phyloP scores from a whole-genome alignment of 805 yeast species.

The Starmerella powellii region DNA sequence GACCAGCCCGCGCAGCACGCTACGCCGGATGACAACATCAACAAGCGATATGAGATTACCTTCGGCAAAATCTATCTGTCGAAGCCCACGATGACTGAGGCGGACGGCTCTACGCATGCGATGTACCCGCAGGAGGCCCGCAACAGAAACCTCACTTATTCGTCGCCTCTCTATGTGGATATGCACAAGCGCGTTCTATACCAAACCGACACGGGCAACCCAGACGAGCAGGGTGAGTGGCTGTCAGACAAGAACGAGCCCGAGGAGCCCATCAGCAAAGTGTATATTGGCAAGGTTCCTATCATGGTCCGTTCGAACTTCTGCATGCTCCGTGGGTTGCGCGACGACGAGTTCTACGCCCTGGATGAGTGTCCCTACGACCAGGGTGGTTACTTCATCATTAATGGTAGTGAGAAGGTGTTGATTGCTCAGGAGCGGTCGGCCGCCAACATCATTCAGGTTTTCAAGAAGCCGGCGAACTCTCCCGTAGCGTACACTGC shows the following conservation, averaged over 20 bases:
- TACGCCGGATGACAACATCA: conserved; percentile 76
- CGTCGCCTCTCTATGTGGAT: conserved; percentile 92
- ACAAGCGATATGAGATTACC: conserved; percentile 88
- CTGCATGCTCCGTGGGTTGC: conserved; percentile 79
- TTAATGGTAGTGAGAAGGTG: conserved; percentile 97
- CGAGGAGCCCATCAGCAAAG: conserved; percentile 65
- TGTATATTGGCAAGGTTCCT: conserved; percentile 92
- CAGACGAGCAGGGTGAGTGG: conserved; percentile 43
- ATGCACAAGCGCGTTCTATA: conserved; percentile 75
- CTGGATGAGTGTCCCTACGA: conserved; percentile 98
- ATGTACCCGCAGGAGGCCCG: conserved; percentile 98
- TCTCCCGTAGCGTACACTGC: conserved; percentile 94
- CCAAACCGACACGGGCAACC: conserved; percentile 23
- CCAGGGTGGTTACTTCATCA: conserved; percentile 98
- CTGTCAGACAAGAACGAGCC: conserved; percentile 44
- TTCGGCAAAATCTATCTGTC: conserved; percentile 95
- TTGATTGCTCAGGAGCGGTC: conserved; percentile 97
- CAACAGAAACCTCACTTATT: conserved; percentile 86
- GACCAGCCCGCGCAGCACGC: conserved; percentile 99
- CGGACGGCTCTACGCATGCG: conserved; percentile 99
- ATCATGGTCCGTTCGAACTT: conserved; percentile 95
- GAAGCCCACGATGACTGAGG: conserved; percentile 96
- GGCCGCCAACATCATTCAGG: conserved; percentile 98
- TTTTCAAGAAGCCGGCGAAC: conserved; percentile 93
- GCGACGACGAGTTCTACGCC: conserved; percentile 87